These are phyloP conservation scores for Oryza punctata DNA, from an alignment of 176 grass and related monocot species.

Conservation along the genomic window DNA sequence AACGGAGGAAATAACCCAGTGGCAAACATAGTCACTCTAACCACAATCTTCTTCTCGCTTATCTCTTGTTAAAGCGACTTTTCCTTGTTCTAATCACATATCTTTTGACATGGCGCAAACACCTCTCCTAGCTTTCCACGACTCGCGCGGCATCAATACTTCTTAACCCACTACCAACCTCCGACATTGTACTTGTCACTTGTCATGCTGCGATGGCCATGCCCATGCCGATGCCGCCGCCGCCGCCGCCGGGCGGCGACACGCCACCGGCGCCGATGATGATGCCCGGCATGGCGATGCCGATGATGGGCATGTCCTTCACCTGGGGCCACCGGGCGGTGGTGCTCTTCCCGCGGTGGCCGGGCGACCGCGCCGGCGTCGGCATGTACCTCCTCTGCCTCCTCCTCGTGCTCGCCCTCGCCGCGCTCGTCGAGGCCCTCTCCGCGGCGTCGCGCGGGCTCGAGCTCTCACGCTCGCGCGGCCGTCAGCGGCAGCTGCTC, in stretches of 20 bases:
- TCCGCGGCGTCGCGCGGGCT: not conserved
- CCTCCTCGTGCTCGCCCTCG: constrained; percentile 45
- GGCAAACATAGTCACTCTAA: too few species aligned
- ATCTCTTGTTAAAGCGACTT: not conserved
- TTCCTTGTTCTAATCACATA: constrained; percentile 3
- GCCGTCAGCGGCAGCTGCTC: not conserved
- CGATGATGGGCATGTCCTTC: constrained; percentile 58
- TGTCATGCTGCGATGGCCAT: not conserved
- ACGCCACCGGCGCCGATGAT: too few species aligned
- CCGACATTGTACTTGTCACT: not conserved
- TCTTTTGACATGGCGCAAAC: not conserved
- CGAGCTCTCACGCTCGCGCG: too few species aligned
- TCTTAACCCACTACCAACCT: constrained; percentile 12
- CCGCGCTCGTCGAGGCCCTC: constrained; percentile 50
- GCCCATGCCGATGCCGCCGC: constrained; percentile 22
- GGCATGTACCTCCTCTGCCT: constrained; percentile 68
- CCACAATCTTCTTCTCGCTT: too few species aligned
- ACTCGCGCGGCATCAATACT: not conserved
- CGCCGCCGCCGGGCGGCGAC: not conserved
- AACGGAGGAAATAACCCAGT: too few species aligned
- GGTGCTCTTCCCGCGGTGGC: constrained; percentile 64
- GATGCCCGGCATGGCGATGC: constrained; percentile 19
- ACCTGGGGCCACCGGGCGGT: constrained; percentile 55
- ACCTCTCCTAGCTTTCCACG: not conserved
- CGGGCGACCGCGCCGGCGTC: constrained; percentile 36